Evolutionary conservation across 495 filamentous ascomycete species (phyloP), one percentile per base, ranked within the genome.

Genomic region (Xylaria castorea): DNA sequence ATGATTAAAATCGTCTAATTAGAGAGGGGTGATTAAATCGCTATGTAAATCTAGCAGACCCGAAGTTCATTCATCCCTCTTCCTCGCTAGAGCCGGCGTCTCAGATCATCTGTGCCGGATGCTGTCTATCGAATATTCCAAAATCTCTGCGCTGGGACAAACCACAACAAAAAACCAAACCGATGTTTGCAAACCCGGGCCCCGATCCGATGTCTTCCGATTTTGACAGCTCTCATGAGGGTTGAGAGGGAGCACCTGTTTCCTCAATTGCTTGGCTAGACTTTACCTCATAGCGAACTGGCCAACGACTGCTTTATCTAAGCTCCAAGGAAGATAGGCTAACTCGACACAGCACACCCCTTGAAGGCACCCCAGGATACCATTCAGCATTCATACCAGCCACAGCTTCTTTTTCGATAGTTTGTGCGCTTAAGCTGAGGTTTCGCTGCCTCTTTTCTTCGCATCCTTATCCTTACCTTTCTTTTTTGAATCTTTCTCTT

Each of bases 401-500:
- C 4, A 66, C 27, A 46, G 27, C 42, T 51, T 66, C 27, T 34
- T 50, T 32, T 36, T n/a, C 16, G 30, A 9, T 6, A 1, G 27
- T 48, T 18, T 50, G 2, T 18, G 46, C 18, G 30, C 20, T 7
- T 66, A 48, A 11, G 20, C 30, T 1, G 63, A n/a, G 16, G 64
- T 16, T 7, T 67, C 64, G 9, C 44, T 53, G 32, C 46, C 44
- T 22, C 20, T 25, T 25, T 67, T 76, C 75, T 78, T 79, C 7
- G 6, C 60, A 30, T 84, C 82, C 75, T 84, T 84, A 34, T 93
- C 88, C 78, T 92, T 89, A 76, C 92, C 87, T 78, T 92, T 91
- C 82, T 93, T 92, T 81, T 93, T 92, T 40, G 88, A 85, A 32
- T 88, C 85, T 80, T 94, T 92, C 60, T 93, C 91, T 82, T 97